A percentile compares a stretch with the other conserved stretches of the same genome.
phyloP scores from a whole-genome alignment of 306 rosid species.

The Urtica urens region DNA sequence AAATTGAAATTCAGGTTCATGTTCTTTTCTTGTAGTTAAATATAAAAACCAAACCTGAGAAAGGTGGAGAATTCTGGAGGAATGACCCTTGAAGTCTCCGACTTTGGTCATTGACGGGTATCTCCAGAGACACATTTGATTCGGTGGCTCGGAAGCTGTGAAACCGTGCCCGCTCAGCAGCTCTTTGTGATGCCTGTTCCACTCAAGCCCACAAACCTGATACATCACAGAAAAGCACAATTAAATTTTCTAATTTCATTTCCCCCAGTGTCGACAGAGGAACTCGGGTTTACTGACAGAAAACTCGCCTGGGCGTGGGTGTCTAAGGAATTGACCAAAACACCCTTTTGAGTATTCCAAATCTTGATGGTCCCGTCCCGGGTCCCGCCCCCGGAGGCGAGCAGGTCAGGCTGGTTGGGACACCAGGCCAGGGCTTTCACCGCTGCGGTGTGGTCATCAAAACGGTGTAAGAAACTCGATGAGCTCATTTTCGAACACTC shows the following conservation, averaged over 20 bases:
- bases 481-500: slow-evolving; percentile 56
- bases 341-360: slow-evolving; percentile 57
- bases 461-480: slow-evolving; percentile 43
- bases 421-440: slow-evolving; percentile 86
- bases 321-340: slow-evolving; percentile 36
- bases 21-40: background rate
- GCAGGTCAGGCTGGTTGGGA: slow-evolving; percentile 48
- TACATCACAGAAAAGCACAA: slow-evolving; percentile 1
- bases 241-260: too few species aligned
- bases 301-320: slow-evolving; percentile 58
- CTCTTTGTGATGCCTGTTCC: slow-evolving; percentile 73
- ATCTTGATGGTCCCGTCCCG: slow-evolving; percentile 52
- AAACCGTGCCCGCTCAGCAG: slow-evolving; percentile 74
- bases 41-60: slow-evolving; percentile 37
- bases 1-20: background rate
- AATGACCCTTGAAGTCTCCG: slow-evolving; percentile 38
- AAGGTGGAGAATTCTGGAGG: slow-evolving; percentile 52
- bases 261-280: too few species aligned
- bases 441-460: slow-evolving; percentile 54
- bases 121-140: slow-evolving; percentile 59
- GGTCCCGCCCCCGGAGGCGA: slow-evolving; percentile 84
- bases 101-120: slow-evolving; percentile 62
- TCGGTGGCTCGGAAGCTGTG: slow-evolving; percentile 21
- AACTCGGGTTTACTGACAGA: too few species aligned
- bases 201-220: slow-evolving; percentile 70